phyloP scores from a whole-genome alignment of 768 basidiomycete species.

The Clathrus columnatus region DNA sequence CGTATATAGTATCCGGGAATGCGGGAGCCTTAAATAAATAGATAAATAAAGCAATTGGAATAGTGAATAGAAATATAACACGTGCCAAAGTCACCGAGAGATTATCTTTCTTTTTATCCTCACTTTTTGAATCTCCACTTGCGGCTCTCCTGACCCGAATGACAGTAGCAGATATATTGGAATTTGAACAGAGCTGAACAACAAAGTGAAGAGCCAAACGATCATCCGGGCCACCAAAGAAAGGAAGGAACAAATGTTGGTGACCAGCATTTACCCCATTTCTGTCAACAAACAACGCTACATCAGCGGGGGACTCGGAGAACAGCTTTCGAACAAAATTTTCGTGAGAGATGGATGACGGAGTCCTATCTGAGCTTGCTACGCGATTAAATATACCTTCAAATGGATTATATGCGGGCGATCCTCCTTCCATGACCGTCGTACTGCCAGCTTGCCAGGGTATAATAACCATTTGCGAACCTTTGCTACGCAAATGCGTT shows the following conservation, averaged over 20 bases:
- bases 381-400: constrained; percentile 65
- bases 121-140: too few species aligned
- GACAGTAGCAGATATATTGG: constrained; percentile 61
- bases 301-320: constrained; percentile 58
- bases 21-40: constrained; percentile 31
- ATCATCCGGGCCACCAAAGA: constrained; percentile 94
- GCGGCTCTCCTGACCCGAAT: constrained; percentile 42
- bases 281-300: constrained; percentile 80
- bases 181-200: constrained; percentile 65
- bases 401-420: constrained; percentile 50
- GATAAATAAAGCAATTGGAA: background rate
- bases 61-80: constrained; percentile 4
- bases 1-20: constrained; percentile 68
- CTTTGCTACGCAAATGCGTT: constrained; percentile 45
- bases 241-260: constrained; percentile 75
- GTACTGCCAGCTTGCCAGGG: constrained; percentile 54
- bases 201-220: constrained; percentile 75
- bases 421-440: background rate
- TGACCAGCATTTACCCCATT: constrained; percentile 33
- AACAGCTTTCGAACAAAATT: constrained; percentile 84
- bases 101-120: constrained; percentile 11
- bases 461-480: constrained; percentile 68
- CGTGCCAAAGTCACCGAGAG: background rate
- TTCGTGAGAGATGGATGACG: constrained; percentile 56
- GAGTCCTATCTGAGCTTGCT: constrained; percentile 38